Conservation (phyloP, 2,329 filamentous ascomycete genomes). For the Pseudocercospora ulei region DNA sequence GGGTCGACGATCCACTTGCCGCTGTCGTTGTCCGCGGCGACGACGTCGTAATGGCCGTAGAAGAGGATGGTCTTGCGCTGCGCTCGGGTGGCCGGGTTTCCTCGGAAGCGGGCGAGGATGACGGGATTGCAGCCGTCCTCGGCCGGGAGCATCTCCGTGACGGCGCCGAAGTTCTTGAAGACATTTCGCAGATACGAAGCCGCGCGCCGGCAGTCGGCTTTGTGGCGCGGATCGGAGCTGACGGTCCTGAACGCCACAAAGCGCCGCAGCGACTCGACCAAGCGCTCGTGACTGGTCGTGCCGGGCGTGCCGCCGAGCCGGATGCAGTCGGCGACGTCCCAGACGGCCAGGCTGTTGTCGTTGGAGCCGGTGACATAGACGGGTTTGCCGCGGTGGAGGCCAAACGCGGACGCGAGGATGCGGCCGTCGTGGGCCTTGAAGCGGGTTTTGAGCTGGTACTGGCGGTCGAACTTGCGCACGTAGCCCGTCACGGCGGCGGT, state of each 20-base stretch:
- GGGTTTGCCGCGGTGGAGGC: conserved; percentile 58
- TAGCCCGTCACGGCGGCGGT: conserved; percentile 84
- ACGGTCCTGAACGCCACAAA: conserved; percentile 90
- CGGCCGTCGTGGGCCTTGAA: conserved; percentile 81
- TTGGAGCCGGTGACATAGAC: conserved; percentile 93
- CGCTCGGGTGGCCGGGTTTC: conserved; percentile 56
- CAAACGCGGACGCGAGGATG: conserved; percentile 72
- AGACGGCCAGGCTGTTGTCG: conserved; percentile 78
- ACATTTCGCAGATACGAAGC: conserved; percentile 82
- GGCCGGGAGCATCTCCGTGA: conserved; percentile 81
- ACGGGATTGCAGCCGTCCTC: conserved; percentile 73
- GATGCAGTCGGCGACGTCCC: conserved; percentile 59
- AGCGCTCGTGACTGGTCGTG: conserved; percentile 53
- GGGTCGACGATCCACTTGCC: conserved; percentile 80
- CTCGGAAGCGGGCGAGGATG: conserved; percentile 81
- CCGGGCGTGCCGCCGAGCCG: conserved; percentile 39
- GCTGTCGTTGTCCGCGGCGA: conserved; percentile 73
- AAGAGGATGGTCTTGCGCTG: conserved; percentile 81
- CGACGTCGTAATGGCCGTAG: conserved; percentile 97
- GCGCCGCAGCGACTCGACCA: conserved; percentile 58
- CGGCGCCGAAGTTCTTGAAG: conserved; percentile 83
- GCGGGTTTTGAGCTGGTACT: conserved; percentile 66
- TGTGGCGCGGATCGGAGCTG: conserved; percentile 73
- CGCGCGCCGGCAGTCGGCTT: conserved; percentile 83
- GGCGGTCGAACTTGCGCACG: conserved; percentile 60